Conservation (phyloP, 805 yeast genomes). For the Candida vartiovaarae region DNA sequence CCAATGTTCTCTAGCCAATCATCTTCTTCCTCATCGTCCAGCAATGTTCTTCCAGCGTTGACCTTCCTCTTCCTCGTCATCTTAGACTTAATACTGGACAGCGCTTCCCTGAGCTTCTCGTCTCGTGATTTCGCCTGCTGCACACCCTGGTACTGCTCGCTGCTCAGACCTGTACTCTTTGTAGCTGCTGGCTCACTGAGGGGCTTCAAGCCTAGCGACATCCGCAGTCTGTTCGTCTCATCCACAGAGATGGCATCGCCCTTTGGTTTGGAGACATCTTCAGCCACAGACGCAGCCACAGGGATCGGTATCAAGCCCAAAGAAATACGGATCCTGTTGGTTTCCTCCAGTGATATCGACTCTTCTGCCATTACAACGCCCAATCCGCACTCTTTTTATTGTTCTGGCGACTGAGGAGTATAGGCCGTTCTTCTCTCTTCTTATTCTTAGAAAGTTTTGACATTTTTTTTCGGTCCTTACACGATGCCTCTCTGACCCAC, state of each 20-base stretch:
- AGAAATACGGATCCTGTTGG: slow-evolving; percentile 43
- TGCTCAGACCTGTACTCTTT: background rate
- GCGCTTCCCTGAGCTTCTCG: slow-evolving; percentile 10
- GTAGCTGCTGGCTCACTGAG: background rate
- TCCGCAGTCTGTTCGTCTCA: slow-evolving; percentile 18
- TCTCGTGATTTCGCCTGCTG: slow-evolving; percentile 4
- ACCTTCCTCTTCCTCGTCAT: slow-evolving; percentile 10
- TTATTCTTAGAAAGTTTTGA: too few species aligned
- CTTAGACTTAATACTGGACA: slow-evolving; percentile 7
- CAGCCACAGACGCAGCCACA: slow-evolving; percentile 1
- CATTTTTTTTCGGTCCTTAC: too few species aligned
- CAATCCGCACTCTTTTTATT: too few species aligned
- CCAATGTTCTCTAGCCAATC: slow-evolving; percentile 20
- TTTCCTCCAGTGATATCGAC: slow-evolving; percentile 40
- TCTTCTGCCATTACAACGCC: slow-evolving; percentile 12
- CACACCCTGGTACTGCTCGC: slow-evolving; percentile 4
- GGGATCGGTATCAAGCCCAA: slow-evolving; percentile 50
- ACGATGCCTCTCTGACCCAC: too few species aligned
- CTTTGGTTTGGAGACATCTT: background rate
- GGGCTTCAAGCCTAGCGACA: slow-evolving; percentile 20
- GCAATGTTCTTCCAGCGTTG: slow-evolving; percentile 7
- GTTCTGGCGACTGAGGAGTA: too few species aligned
- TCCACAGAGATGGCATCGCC: slow-evolving; percentile 4
- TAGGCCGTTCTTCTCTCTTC: too few species aligned
- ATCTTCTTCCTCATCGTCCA: slow-evolving; percentile 8